Conservation (phyloP, 1,284 basidiomycete genomes). For the Amylostereum chailletii region DNA sequence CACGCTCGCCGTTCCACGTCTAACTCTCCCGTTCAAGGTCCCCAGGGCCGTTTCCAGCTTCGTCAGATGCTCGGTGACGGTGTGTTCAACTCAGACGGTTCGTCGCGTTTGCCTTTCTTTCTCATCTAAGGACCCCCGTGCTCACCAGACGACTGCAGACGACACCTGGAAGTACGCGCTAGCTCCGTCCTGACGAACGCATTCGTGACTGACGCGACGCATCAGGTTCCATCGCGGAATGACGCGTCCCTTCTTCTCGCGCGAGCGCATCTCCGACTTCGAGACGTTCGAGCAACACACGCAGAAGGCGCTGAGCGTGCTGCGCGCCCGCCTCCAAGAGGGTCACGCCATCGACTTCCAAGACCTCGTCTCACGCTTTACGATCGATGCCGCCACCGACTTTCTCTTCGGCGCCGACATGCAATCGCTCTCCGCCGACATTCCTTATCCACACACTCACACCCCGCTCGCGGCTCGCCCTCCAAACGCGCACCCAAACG, state of each 20-base stretch:
- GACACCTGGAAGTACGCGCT: constrained; percentile 21
- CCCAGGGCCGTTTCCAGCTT: neutral
- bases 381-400: constrained; percentile 30
- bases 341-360: constrained; percentile 18
- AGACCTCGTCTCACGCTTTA: constrained; percentile 28
- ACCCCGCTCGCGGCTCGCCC: neutral
- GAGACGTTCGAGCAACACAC: constrained; percentile 15
- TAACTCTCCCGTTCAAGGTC: neutral
- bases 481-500: constrained; percentile 7
- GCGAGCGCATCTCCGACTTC: constrained; percentile 16
- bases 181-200: neutral
- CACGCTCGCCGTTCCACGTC: neutral
- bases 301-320: constrained; percentile 13
- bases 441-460: constrained; percentile 22
- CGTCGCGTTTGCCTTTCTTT: neutral
- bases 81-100: constrained; percentile 11
- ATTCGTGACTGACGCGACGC: neutral
- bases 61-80: constrained; percentile 6
- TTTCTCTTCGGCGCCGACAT: constrained; percentile 32
- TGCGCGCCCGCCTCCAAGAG: constrained; percentile 11
- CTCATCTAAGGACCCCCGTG: neutral
- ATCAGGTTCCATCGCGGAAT: constrained; percentile 21
- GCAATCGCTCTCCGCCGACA: constrained; percentile 20
- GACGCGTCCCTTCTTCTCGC: constrained; percentile 20
- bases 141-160: constrained; percentile 9